Evolutionary conservation across 2,329 filamentous ascomycete species (phyloP).

Genomic region (Colletotrichum godetiae): DNA sequence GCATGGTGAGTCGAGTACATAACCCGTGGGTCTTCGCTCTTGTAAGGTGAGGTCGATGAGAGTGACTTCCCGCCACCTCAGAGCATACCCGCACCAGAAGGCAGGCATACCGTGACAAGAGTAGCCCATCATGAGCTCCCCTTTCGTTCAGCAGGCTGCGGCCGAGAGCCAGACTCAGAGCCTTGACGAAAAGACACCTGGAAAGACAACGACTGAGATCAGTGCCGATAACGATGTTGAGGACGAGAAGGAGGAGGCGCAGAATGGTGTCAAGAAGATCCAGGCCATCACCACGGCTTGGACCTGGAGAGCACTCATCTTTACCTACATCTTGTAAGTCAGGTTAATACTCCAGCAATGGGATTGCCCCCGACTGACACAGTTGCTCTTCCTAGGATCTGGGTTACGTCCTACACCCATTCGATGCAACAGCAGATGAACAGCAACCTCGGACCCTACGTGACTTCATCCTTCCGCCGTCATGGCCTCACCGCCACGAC

Average conservation of each 20-base stretch:
- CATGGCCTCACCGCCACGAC: slow-evolving; percentile 60
- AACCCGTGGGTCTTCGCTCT: background rate
- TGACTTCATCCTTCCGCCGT: slow-evolving; percentile 51
- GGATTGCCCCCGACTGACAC: background rate
- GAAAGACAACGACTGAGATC: slow-evolving; percentile 14
- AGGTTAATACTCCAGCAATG: background rate
- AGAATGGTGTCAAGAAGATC: slow-evolving; percentile 33
- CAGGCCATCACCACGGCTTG: slow-evolving; percentile 49
- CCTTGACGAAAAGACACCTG: slow-evolving; percentile 19
- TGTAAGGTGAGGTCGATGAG: background rate
- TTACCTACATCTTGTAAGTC: slow-evolving; percentile 52
- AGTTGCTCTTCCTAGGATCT: slow-evolving; percentile 46
- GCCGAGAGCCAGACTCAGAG: slow-evolving; percentile 17
- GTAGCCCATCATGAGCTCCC: slow-evolving; percentile 21
- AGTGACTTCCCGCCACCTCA: background rate
- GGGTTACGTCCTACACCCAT: slow-evolving; percentile 55
- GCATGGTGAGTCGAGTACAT: background rate
- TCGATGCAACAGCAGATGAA: slow-evolving; percentile 53
- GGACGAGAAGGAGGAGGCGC: slow-evolving; percentile 1
- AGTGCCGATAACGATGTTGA: slow-evolving; percentile 10
- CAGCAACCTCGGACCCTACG: slow-evolving; percentile 44
- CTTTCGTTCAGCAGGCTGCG: slow-evolving; percentile 5
- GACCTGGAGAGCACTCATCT: slow-evolving; percentile 49
- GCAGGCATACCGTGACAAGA: background rate
- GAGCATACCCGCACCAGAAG: background rate